phyloP scores from a whole-genome alignment of 805 yeast genomes.

The Candida glaebosa region DNA sequence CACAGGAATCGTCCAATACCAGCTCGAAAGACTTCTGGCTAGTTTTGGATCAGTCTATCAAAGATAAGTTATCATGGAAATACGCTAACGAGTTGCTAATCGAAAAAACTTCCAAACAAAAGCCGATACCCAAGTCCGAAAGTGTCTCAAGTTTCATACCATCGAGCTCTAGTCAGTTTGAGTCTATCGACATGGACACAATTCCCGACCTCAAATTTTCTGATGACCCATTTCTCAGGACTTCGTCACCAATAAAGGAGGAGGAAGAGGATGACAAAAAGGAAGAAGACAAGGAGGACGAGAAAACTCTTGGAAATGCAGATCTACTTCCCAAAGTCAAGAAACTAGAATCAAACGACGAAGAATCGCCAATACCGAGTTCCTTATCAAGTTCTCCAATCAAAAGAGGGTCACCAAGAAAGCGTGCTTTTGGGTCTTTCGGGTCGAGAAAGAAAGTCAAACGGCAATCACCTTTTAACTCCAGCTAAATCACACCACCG shows the following conservation, averaged over 20 bases:
- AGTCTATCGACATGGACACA: neutral
- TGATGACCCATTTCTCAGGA: neutral
- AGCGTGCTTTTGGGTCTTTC: constrained; percentile 3
- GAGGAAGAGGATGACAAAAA: neutral
- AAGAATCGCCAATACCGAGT: neutral
- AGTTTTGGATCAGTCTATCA: neutral
- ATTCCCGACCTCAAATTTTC: neutral
- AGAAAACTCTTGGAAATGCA: too few species aligned
- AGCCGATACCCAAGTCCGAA: neutral
- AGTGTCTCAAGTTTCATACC: neutral
- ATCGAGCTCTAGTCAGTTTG: neutral
- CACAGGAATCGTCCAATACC: neutral
- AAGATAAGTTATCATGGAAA: constrained; percentile 6
- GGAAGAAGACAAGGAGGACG: too few species aligned
- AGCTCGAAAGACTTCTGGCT: neutral
- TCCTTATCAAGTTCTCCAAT: constrained; percentile 2
- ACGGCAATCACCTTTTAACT: neutral
- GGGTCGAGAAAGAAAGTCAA: constrained; percentile 3
- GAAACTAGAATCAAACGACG: neutral
- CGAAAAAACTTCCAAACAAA: neutral
- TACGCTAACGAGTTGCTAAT: constrained; percentile 3
- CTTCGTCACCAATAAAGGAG: neutral
- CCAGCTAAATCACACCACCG: constrained; percentile 29
- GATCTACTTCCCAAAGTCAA: neutral
- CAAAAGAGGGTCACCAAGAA: neutral